Base-by-base conservation (phyloP, 129 eudicot genomes). In the Pittosporum tobira region DNA sequence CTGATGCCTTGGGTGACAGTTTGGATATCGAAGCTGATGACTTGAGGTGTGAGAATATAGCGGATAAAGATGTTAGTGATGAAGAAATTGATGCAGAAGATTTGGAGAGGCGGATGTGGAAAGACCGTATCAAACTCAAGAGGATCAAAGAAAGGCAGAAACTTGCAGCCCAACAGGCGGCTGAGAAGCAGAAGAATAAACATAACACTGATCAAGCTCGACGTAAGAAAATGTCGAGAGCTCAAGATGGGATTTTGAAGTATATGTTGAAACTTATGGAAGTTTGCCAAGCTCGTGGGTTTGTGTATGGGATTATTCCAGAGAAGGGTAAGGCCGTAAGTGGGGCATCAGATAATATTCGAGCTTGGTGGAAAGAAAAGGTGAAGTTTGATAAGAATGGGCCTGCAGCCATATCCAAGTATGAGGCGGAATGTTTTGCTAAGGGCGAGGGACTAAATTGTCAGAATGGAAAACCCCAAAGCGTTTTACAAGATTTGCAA, bases 291-390 rank as follows among this genome's bases (percentile, higher is more conserved):
- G 94, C 94, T 3, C 82, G 94, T 19, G 96, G 94, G 19, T 88
- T 88, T 12, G 96, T 88, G 43, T 88, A 88, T 61, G 96, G 96
- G 43, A 93, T 93, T 11, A 76, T 93, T 55, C 99, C 99, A 3
- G 99, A 93, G 71, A 93, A 81, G 75, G 99, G 96, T 24, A 93
- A 93, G 67, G 88, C 99, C 0, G 96, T 87, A 0, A 84, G 99
- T 27, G 99, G 99, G 0, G 69, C 99, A 3, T 93, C 99, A 4
- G 99, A 93, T 62, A 93, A 93, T 61, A 64, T 87, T 29, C 63
- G 99, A 22, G 99, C 90, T 37, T 93, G 99, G 99, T 93, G 99
- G 99, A 93, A 93, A 64, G 99, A 93, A 47, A 93, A 93, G 57
- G 99, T 93, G 10, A 93, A 81, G 71, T 84, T 93, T 27, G 99